Evolutionary conservation across 2,329 filamentous ascomycete genomes (phyloP).

Genomic region (Coniochaeta sp.): DNA sequence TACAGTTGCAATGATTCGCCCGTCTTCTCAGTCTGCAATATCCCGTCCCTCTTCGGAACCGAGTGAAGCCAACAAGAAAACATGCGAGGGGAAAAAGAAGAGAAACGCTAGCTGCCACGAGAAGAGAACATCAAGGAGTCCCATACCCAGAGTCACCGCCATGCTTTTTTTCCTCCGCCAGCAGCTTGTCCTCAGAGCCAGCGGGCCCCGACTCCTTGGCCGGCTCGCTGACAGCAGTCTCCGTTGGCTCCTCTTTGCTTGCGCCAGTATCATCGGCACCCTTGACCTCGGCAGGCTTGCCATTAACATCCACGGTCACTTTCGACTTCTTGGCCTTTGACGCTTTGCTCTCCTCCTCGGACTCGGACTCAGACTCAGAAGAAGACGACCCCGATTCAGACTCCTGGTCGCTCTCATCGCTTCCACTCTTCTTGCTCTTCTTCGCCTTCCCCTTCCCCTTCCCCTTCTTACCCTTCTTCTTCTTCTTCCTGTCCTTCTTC

Average conservation of each 20-base stretch:
- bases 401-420: conserved; percentile 2
- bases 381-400: conserved; percentile 5
- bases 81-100: not conserved
- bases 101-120: not conserved
- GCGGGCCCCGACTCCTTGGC: not conserved
- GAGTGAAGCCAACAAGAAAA: not conserved
- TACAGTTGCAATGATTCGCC: not conserved
- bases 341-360: conserved; percentile 3
- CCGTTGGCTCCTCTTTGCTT: not conserved
- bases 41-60: not conserved
- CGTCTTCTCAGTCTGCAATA: not conserved
- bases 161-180: conserved; percentile 3
- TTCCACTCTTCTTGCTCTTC: conserved; percentile 8
- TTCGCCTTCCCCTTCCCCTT: conserved; percentile 11
- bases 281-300: conserved; percentile 6
- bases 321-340: conserved; percentile 6
- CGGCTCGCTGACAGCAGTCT: conserved; percentile 1
- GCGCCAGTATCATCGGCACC: not conserved
- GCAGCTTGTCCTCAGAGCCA: conserved; percentile 1
- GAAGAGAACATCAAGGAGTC: conserved; percentile 11
- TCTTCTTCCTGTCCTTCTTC: conserved; percentile 17
- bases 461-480: conserved; percentile 15
- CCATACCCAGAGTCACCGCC: conserved; percentile 14
- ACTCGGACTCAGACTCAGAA: conserved; percentile 2
- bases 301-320: conserved; percentile 10